phyloP scores from a whole-genome alignment of 1,284 basidiomycete species.

The Marasmius tenuissimus region DNA sequence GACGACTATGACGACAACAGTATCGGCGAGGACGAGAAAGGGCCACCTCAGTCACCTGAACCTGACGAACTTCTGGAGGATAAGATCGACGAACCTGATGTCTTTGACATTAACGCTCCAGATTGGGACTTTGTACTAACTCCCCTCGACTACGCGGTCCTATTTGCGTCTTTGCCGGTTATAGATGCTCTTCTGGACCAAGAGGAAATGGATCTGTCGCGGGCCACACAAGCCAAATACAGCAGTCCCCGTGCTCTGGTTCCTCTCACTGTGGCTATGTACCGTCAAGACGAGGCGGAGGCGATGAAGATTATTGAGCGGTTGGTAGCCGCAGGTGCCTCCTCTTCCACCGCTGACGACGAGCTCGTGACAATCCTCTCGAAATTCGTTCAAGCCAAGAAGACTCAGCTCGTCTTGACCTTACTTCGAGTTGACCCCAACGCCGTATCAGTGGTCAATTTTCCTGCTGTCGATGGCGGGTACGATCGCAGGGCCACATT shows the following conservation, averaged over 20 bases:
- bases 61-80: constrained; percentile 17
- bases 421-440: no score
- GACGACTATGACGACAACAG: constrained; percentile 15
- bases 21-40: constrained; percentile 17
- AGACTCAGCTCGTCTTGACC: no score
- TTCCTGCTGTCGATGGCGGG: constrained; percentile 28
- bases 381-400: no score
- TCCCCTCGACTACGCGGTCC: constrained; percentile 49
- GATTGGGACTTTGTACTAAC: constrained; percentile 61
- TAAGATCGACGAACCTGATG: constrained; percentile 20
- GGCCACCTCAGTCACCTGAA: constrained; percentile 8
- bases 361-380: no score
- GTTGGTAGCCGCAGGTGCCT: no score
- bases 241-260: constrained; percentile 31
- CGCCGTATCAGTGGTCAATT: constrained; percentile 46
- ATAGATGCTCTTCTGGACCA: constrained; percentile 45
- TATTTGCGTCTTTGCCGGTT: constrained; percentile 42
- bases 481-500: constrained; percentile 21
- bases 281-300: constrained; percentile 44
- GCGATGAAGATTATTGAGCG: no score
- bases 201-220: constrained; percentile 42
- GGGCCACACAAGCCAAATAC: constrained; percentile 27
- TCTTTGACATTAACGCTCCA: constrained; percentile 48
- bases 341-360: no score
- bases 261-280: constrained; percentile 47